phyloP scores from a whole-genome alignment of 139 green algal genomes.

The Coccomyxa sp. region DNA sequence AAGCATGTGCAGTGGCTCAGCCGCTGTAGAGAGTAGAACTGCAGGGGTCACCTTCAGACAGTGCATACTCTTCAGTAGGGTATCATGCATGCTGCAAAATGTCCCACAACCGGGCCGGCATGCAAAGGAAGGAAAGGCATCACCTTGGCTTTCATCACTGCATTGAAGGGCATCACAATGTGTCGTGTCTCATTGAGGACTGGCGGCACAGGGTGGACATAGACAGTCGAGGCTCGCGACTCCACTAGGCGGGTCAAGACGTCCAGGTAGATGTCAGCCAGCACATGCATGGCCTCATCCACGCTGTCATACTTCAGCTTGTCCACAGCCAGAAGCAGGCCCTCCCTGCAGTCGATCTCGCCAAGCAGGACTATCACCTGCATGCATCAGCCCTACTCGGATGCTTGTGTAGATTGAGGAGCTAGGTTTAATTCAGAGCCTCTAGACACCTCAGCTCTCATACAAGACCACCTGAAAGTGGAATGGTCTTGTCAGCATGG shows the following conservation, averaged over 20 bases:
- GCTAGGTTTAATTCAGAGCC: background rate
- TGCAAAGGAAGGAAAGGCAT: background rate
- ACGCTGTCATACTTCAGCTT: conserved; percentile 73
- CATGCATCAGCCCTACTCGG: background rate
- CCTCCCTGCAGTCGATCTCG: conserved; percentile 84
- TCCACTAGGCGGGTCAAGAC: conserved; percentile 24
- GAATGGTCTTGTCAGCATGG: background rate
- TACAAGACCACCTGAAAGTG: background rate
- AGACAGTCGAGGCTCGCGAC: conserved; percentile 42
- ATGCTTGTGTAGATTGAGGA: background rate
- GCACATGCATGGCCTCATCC: conserved; percentile 48
- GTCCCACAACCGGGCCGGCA: background rate
- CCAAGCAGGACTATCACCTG: conserved; percentile 69
- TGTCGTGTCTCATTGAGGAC: conserved; percentile 56
- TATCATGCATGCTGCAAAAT: background rate
- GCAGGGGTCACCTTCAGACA: no score
- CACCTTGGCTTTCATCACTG: conserved; percentile 19
- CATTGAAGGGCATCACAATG: conserved; percentile 48
- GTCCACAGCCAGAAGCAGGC: conserved; percentile 73
- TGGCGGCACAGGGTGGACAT: conserved; percentile 65
- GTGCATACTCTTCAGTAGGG: no score
- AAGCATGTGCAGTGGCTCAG: background rate
- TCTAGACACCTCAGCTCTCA: no score
- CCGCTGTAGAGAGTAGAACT: background rate
- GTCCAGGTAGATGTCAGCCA: conserved; percentile 53